These are phyloP conservation scores for Syncephalis plumigaleata DNA, from an alignment of 371 early-diverging fungal species.

Conservation along the genomic window DNA sequence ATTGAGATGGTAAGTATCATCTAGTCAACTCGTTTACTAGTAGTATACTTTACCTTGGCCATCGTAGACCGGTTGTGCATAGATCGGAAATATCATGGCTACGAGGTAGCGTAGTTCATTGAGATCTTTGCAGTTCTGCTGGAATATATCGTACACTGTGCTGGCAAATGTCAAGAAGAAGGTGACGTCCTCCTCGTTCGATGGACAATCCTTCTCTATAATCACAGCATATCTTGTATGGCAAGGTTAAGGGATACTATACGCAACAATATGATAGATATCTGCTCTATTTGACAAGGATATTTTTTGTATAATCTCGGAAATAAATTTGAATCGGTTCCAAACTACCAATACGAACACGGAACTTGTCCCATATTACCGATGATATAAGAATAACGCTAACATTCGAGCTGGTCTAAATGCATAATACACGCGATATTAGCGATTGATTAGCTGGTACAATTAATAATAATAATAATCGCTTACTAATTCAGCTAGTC, in stretches of 20 bases:
- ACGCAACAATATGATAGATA: not conserved
- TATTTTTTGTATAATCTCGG: constrained; percentile 42
- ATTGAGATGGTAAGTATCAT: not conserved
- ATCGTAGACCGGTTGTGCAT: constrained; percentile 53
- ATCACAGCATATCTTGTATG: constrained; percentile 40
- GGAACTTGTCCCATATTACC: constrained; percentile 65
- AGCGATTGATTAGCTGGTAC: not conserved
- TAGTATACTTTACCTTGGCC: constrained; percentile 31
- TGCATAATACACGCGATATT: not conserved
- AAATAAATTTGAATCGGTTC: constrained; percentile 51
- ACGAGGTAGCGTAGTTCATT: constrained; percentile 71
- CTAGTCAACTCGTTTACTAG: not conserved
- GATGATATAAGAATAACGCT: constrained; percentile 51
- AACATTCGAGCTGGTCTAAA: constrained; percentile 35
- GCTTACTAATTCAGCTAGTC: constrained; percentile 47
- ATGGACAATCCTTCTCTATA: constrained; percentile 44
- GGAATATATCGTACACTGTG: constrained; percentile 54
- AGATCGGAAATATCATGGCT: constrained; percentile 59
- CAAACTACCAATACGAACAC: constrained; percentile 37
- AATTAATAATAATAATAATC: not conserved
- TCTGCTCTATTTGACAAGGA: constrained; percentile 1
- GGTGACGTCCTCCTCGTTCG: constrained; percentile 21
- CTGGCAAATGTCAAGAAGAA: constrained; percentile 50
- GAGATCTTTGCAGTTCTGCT: constrained; percentile 58
- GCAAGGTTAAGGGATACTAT: constrained; percentile 4